Evolutionary conservation across 108 stramenopile species (phyloP).

Genomic region (Asterionellopsis glacialis): DNA sequence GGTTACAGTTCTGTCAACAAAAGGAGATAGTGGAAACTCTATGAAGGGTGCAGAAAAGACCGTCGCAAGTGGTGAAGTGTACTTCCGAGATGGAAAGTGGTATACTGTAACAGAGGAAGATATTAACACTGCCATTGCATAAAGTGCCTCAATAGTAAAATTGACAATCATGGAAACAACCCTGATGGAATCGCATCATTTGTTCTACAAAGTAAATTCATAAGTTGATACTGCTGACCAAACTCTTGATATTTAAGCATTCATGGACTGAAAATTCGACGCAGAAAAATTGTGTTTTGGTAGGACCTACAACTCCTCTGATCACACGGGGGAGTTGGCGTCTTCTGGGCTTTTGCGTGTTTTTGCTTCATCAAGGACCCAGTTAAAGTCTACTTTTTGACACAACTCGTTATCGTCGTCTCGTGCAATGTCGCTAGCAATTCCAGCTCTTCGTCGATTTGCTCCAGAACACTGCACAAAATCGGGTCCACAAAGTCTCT

Average conservation of each 20-base stretch:
- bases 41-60: conserved; percentile 38
- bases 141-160: conserved; percentile 1
- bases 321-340: too few relatives aligned
- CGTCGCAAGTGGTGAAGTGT: conserved; percentile 55
- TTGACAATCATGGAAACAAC: too few relatives aligned
- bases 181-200: too few relatives aligned
- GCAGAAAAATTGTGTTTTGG: too few relatives aligned
- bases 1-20: conserved; percentile 48
- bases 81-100: conserved; percentile 51
- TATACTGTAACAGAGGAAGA: conserved; percentile 54
- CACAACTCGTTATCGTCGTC: conserved; percentile 12
- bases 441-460: conserved; percentile 26
- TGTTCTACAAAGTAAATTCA: too few relatives aligned
- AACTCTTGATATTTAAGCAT: too few relatives aligned
- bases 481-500: conserved; percentile 19
- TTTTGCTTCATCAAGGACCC: too few relatives aligned
- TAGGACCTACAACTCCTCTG: too few relatives aligned
- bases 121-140: conserved; percentile 43
- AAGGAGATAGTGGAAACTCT: conserved; percentile 5
- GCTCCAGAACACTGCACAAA: conserved; percentile 26
- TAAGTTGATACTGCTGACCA: too few relatives aligned
- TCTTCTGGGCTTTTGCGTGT: too few relatives aligned
- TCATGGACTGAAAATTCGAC: too few relatives aligned
- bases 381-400: conserved; percentile 3
- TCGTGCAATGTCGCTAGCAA: conserved; percentile 24